Conservation (phyloP, 305 asterid species). For the Fraxinus nigra region DNA sequence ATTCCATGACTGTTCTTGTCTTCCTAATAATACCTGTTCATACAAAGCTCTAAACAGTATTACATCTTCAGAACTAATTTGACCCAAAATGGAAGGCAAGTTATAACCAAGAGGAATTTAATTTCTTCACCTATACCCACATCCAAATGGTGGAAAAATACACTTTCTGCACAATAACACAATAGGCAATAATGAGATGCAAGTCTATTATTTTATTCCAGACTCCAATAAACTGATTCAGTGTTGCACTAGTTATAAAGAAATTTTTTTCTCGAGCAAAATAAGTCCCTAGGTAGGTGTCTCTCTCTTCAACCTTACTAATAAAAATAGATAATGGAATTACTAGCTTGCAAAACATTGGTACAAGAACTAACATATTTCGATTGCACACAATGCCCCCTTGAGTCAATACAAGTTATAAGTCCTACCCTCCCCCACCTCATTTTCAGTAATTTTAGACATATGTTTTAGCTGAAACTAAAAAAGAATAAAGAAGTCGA, state of each 20-base stretch:
- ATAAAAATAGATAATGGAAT: neutral
- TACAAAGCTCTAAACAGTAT: constrained; percentile 8
- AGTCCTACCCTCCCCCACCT: neutral
- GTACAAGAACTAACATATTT: neutral
- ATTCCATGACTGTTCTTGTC: constrained; percentile 99
- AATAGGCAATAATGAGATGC: constrained; percentile 16
- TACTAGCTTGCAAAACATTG: neutral
- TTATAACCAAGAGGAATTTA: neutral
- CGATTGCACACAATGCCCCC: constrained; percentile 3
- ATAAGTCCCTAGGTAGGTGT: neutral
- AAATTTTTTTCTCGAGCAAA: neutral
- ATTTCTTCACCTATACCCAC: neutral
- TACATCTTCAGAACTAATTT: neutral
- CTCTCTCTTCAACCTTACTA: neutral
- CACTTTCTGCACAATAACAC: neutral
- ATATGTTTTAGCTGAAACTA: neutral
- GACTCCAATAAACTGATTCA: neutral
- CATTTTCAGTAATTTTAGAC: neutral
- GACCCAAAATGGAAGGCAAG: constrained; percentile 4
- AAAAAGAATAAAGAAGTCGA: neutral
- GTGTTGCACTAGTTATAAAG: neutral
- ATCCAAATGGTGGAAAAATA: neutral
- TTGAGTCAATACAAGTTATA: constrained; percentile 5
- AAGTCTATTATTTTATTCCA: constrained; percentile 13
- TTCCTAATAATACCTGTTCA: constrained; percentile 84